A percentile compares a stretch with the other conserved stretches of the same genome.
phyloP scores from a whole-genome alignment of 1,139 yeast species.

The Fermentozyma sake region DNA sequence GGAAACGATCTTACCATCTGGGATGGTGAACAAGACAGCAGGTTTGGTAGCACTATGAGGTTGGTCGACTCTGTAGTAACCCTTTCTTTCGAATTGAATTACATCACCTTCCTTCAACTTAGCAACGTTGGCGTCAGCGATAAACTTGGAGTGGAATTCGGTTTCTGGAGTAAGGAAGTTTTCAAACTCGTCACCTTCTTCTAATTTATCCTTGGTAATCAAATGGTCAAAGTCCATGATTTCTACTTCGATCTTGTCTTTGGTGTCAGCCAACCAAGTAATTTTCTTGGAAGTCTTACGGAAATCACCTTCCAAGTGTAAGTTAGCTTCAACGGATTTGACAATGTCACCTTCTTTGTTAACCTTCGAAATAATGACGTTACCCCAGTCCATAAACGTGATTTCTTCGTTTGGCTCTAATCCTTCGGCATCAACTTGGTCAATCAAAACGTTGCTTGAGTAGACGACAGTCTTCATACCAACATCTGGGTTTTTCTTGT shows the following conservation, averaged over 20 bases:
- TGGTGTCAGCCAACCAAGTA: slow-evolving; percentile 91
- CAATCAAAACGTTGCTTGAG: slow-evolving; percentile 64
- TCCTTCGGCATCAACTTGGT: slow-evolving; percentile 83
- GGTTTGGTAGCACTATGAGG: slow-evolving; percentile 54
- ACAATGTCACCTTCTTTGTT: slow-evolving; percentile 52
- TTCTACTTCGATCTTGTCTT: slow-evolving; percentile 65
- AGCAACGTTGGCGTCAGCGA: slow-evolving; percentile 78
- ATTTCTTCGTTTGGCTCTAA: slow-evolving; percentile 77
- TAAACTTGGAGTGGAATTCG: slow-evolving; percentile 74
- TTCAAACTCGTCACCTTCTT: slow-evolving; percentile 91
- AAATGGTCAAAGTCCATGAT: slow-evolving; percentile 92
- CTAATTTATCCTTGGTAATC: slow-evolving; percentile 92
- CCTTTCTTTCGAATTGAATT: slow-evolving; percentile 96
- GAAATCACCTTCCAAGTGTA: slow-evolving; percentile 95
- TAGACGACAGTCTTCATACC: slow-evolving; percentile 79
- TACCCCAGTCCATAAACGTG: slow-evolving; percentile 99
- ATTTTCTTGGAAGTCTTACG: slow-evolving; percentile 92
- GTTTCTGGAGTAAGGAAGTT: slow-evolving; percentile 88
- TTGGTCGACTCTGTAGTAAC: slow-evolving; percentile 83
- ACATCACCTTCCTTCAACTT: slow-evolving; percentile 79
- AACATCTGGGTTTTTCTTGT: slow-evolving; percentile 91
- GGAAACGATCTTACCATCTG: slow-evolving; percentile 90
- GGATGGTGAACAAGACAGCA: slow-evolving; percentile 86
- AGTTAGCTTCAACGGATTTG: slow-evolving; percentile 65
- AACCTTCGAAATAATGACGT: slow-evolving; percentile 74